These are phyloP conservation scores for Alternaria infectoria DNA, from an alignment of 2,329 filamentous ascomycete genomes.

Conservation along the genomic window DNA sequence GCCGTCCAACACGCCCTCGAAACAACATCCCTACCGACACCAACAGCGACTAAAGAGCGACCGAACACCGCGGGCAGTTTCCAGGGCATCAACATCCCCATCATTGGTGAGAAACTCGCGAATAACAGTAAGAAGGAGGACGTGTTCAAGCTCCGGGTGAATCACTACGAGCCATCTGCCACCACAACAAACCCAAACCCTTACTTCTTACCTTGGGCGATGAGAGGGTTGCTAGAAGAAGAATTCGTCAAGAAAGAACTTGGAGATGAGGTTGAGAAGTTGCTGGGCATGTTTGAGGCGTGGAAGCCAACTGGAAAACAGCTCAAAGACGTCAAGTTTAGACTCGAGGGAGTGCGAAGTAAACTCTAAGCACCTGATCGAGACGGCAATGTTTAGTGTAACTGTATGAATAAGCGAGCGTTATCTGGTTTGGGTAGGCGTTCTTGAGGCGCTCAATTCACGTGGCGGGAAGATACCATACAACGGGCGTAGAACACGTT, in stretches of 20 bases:
- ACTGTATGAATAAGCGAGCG: background rate
- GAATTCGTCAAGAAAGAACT: conserved; percentile 85
- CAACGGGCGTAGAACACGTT: background rate
- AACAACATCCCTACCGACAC: conserved; percentile 49
- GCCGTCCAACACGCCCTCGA: conserved; percentile 57
- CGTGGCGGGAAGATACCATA: background rate
- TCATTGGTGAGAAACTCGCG: conserved; percentile 32
- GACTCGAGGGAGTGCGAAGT: conserved; percentile 87
- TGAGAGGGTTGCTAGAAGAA: conserved; percentile 91
- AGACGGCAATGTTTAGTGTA: background rate
- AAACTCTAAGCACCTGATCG: conserved; percentile 62
- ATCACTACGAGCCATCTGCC: conserved; percentile 39
- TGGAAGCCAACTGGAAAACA: conserved; percentile 93
- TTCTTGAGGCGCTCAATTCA: background rate
- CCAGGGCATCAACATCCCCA: conserved; percentile 40
- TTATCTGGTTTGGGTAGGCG: background rate
- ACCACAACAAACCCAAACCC: conserved; percentile 68
- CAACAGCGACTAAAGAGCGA: conserved; percentile 24
- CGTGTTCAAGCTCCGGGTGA: conserved; percentile 38
- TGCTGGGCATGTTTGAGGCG: conserved; percentile 87
- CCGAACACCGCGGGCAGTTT: conserved; percentile 32
- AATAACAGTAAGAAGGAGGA: conserved; percentile 23
- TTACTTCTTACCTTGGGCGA: conserved; percentile 92
- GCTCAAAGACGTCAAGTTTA: conserved; percentile 93
- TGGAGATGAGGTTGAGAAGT: conserved; percentile 74